These are phyloP conservation scores for Aspergillus chevalieri DNA, from an alignment of 2,329 filamentous ascomycete genomes.

Conservation along the genomic window DNA sequence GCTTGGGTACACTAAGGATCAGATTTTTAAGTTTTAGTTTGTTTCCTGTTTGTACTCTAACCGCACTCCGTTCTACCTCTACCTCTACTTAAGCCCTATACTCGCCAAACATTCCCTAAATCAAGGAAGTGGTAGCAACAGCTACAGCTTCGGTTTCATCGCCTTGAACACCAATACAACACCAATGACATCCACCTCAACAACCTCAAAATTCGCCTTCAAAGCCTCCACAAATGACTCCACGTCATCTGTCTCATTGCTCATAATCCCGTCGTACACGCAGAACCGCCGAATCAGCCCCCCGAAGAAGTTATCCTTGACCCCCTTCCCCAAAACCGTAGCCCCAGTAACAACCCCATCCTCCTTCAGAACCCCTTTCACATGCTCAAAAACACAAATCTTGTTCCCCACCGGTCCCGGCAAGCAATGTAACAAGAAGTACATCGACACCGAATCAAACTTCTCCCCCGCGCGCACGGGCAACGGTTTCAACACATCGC, in stretches of 20 bases:
- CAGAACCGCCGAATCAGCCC: not conserved
- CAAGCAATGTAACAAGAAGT: conserved; percentile 41
- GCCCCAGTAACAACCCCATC: conserved; percentile 36
- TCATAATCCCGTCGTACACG: conserved; percentile 1
- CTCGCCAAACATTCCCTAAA: too few species aligned
- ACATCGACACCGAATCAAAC: conserved; percentile 42
- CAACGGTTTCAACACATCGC: conserved; percentile 28
- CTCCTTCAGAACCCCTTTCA: conserved; percentile 27
- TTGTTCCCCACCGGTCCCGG: conserved; percentile 27
- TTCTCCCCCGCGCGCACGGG: conserved; percentile 14
- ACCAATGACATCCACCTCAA: conserved; percentile 3
- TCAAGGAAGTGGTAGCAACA: not conserved
- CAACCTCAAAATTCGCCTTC: conserved; percentile 4
- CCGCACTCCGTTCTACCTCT: too few species aligned
- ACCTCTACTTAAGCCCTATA: too few species aligned
- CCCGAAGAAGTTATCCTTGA: conserved; percentile 13
- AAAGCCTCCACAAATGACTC: conserved; percentile 1
- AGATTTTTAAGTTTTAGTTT: conserved; percentile 1
- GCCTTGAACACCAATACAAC: conserved; percentile 5
- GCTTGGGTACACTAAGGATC: not conserved
- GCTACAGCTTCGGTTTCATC: not conserved
- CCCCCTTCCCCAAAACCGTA: conserved; percentile 30
- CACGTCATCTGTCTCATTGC: not conserved
- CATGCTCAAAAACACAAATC: conserved; percentile 22
- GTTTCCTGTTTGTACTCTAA: too few species aligned